Evolutionary conservation across 495 filamentous ascomycete genomes (phyloP).

Genomic region (Trichodelitschia bisporula): DNA sequence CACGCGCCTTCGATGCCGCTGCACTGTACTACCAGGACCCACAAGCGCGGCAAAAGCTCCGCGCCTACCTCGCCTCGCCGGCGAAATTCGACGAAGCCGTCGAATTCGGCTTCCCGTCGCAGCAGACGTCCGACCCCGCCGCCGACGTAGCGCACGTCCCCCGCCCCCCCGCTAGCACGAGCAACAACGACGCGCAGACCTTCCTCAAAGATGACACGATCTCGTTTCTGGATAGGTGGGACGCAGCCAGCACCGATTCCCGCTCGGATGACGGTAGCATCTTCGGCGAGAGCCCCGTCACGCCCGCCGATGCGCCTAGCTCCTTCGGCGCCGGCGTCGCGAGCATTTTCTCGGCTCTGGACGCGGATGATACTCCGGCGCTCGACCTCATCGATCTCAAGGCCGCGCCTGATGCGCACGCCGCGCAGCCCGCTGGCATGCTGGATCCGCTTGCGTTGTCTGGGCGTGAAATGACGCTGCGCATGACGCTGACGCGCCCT

Average conservation of each 20-base stretch:
- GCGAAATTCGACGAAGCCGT: slow-evolving; percentile 92
- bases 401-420: background rate
- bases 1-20: slow-evolving; percentile 30
- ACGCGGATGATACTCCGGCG: background rate
- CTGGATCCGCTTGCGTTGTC: slow-evolving; percentile 7
- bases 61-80: slow-evolving; percentile 71
- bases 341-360: background rate
- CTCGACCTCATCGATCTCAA: background rate
- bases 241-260: background rate
- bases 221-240: slow-evolving; percentile 11
- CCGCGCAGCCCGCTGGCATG: slow-evolving; percentile 13
- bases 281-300: slow-evolving; percentile 1
- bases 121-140: background rate
- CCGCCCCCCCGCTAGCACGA: background rate
- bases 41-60: slow-evolving; percentile 64
- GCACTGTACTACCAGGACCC: slow-evolving; percentile 79
- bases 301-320: background rate
- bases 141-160: slow-evolving; percentile 3
- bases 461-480: slow-evolving; percentile 76
- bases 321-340: background rate
- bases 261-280: slow-evolving; percentile 4
- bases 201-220: slow-evolving; percentile 11
- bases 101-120: slow-evolving; percentile 62
- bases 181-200: slow-evolving; percentile 10
- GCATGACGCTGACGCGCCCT: slow-evolving; percentile 80